Conservation (phyloP, 2,329 filamentous ascomycete species). For the Aaosphaeria arxii region DNA sequence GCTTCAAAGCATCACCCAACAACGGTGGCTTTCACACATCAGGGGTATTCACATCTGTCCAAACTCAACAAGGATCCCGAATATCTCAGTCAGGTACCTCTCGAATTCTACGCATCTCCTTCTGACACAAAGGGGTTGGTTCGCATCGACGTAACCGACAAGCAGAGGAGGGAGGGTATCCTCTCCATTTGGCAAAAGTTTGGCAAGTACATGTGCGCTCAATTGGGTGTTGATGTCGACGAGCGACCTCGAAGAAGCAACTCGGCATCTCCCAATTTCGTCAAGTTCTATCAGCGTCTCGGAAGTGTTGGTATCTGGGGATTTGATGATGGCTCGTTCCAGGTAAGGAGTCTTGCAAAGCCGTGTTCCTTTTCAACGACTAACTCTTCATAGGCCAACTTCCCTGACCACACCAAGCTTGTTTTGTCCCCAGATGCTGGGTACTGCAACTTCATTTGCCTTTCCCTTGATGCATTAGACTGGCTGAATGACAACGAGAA, state of each 20-base stretch:
- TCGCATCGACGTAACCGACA: conserved; percentile 59
- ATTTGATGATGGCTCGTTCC: conserved; percentile 75
- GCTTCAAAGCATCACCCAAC: conserved; percentile 55
- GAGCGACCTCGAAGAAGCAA: conserved; percentile 48
- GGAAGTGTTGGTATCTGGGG: conserved; percentile 80
- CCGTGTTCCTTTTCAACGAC: conserved; percentile 2
- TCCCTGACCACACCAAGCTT: conserved; percentile 84
- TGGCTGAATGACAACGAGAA: conserved; percentile 60
- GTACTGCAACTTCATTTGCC: conserved; percentile 75
- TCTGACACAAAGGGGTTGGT: conserved; percentile 59
- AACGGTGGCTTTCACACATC: conserved; percentile 68
- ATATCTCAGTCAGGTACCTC: conserved; percentile 38
- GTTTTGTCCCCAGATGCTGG: conserved; percentile 72
- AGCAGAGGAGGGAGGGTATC: conserved; percentile 55
- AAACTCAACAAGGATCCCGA: conserved; percentile 61
- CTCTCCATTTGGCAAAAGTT: conserved; percentile 66
- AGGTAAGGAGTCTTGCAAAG: conserved; percentile 46
- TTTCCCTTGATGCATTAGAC: conserved; percentile 67
- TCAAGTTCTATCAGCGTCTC: conserved; percentile 78
- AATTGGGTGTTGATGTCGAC: conserved; percentile 40
- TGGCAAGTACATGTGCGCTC: conserved; percentile 64
- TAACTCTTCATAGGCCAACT: conserved; percentile 66
- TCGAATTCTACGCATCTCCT: conserved; percentile 74
- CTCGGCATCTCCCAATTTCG: conserved; percentile 51
- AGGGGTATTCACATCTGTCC: conserved; percentile 68